Base-by-base conservation (phyloP, 2,329 filamentous ascomycete genomes). In the Fusarium torreyae region DNA sequence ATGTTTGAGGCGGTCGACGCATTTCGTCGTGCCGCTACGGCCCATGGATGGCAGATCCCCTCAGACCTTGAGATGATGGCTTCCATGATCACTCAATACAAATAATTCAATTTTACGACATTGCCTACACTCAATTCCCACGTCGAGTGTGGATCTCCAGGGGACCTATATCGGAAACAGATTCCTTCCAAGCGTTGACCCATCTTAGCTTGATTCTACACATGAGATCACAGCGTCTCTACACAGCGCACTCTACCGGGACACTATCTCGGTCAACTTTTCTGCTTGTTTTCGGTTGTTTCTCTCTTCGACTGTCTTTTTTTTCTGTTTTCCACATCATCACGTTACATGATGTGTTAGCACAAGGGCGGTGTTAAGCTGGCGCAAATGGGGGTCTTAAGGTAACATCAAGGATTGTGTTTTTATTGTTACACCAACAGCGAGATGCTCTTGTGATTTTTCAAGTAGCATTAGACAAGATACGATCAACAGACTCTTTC, bases 11-110 rank as follows among this genome's bases (percentile, higher is more conserved):
- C 94, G 1, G 82, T 94, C 2, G 86, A 89, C 0, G 94, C 93
- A 4, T 97, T 91, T 75, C 81, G 84, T 31, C 87, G 93, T 52
- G 91, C 78, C 6, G 94, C 92, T 63, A 70, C 66, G 0, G 70
- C 80, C 6, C 94, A 97, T 80, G 91, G 91, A 1, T 97, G 94
- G 94, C 77, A 83, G 48, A 81, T 94, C 5, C 92, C 93, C 0
- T 76, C 79, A 6, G 91, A 91, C 42, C 85, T 94, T 64, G 74
- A 78, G 13, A 78, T 82, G 66, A 84, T 72, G 20, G 48, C 50
- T 86, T 71, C 81, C 42, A 61, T 69, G 57, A 40, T 42, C 20
- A 22, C 22, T n/a, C 18, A 20, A 31, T 36, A 15, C 10, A 22
- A 24, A 5, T 42, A 42, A 14, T 15, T 15, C n/a, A 7, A 42